Conservation (phyloP, 768 basidiomycete species). For the Pleurotus giganteus region DNA sequence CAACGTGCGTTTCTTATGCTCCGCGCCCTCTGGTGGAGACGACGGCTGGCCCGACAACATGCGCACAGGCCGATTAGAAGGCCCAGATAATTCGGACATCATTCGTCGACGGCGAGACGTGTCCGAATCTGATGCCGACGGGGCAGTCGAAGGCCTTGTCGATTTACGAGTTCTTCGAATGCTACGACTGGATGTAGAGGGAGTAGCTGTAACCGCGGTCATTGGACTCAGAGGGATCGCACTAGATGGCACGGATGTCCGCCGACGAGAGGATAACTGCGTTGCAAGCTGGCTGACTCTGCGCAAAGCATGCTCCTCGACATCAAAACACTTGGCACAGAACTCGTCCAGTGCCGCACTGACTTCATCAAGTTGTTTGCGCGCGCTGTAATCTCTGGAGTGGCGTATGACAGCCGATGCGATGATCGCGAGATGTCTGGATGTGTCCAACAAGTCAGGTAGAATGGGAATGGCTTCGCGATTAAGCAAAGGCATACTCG, state of each 20-base stretch:
- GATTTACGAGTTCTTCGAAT: constrained; percentile 20
- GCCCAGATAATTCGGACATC: background rate
- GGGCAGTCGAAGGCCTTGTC: constrained; percentile 49
- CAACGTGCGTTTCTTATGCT: constrained; percentile 13
- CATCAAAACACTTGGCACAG: constrained; percentile 58
- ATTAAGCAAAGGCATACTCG: constrained; percentile 53
- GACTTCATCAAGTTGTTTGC: constrained; percentile 28
- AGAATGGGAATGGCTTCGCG: constrained; percentile 71
- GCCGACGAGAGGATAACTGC: constrained; percentile 29
- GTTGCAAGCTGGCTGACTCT: constrained; percentile 64
- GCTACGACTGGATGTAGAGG: constrained; percentile 12
- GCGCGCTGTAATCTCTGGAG: constrained; percentile 41
- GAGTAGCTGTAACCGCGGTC: constrained; percentile 16
- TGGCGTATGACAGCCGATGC: constrained; percentile 75
- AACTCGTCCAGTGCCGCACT: constrained; percentile 52
- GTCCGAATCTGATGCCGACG: constrained; percentile 31
- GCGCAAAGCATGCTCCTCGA: constrained; percentile 67
- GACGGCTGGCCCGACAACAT: constrained; percentile 20
- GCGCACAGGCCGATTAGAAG: background rate
- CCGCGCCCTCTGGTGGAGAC: constrained; percentile 14
- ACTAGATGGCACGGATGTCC: constrained; percentile 12
- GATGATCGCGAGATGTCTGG: constrained; percentile 74
- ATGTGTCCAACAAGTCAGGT: constrained; percentile 75
- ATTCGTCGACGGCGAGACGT: constrained; percentile 15
- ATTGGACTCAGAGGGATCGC: constrained; percentile 13